Evolutionary conservation across 2,329 filamentous ascomycete species (phyloP).

Genomic region (Fusarium ambrosium): DNA sequence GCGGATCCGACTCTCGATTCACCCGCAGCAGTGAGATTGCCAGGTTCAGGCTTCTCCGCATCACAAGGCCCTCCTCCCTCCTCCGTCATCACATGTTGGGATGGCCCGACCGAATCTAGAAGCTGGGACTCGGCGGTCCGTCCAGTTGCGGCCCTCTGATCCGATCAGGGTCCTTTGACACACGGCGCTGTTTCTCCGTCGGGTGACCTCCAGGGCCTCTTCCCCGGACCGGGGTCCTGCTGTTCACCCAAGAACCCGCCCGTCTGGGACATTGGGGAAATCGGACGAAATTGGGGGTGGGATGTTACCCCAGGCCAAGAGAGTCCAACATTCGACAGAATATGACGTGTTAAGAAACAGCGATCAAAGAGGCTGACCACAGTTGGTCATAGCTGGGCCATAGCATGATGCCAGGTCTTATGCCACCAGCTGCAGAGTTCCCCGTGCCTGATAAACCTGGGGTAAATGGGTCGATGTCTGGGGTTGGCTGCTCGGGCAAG

Average conservation of each 20-base stretch:
- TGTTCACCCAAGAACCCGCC: constrained; percentile 25
- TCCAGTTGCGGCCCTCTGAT: constrained; percentile 38
- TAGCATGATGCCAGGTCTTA: constrained; percentile 37
- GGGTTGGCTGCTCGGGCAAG: constrained; percentile 19
- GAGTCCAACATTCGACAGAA: constrained; percentile 13
- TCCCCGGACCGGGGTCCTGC: constrained; percentile 29
- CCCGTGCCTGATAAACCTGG: constrained; percentile 31
- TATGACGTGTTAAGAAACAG: constrained; percentile 20
- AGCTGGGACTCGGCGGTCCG: constrained; percentile 26
- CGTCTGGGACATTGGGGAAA: constrained; percentile 39
- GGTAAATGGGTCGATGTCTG: constrained; percentile 28
- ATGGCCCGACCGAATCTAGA: constrained; percentile 30
- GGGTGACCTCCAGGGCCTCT: constrained; percentile 27
- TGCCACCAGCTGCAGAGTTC: constrained; percentile 26
- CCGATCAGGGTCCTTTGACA: constrained; percentile 30
- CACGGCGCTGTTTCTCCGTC: constrained; percentile 40
- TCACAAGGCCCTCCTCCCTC: constrained; percentile 33
- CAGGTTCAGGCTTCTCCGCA: constrained; percentile 39
- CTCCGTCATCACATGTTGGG: constrained; percentile 38
- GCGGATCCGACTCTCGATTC: constrained; percentile 38
- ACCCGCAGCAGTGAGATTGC: constrained; percentile 39
- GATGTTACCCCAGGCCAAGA: constrained; percentile 1
- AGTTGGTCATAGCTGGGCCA: background rate
- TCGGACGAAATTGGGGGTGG: constrained; percentile 36
- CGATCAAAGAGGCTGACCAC: constrained; percentile 12